Conservation (phyloP, 2,329 filamentous ascomycete species). For the Diaporthe capsici region DNA sequence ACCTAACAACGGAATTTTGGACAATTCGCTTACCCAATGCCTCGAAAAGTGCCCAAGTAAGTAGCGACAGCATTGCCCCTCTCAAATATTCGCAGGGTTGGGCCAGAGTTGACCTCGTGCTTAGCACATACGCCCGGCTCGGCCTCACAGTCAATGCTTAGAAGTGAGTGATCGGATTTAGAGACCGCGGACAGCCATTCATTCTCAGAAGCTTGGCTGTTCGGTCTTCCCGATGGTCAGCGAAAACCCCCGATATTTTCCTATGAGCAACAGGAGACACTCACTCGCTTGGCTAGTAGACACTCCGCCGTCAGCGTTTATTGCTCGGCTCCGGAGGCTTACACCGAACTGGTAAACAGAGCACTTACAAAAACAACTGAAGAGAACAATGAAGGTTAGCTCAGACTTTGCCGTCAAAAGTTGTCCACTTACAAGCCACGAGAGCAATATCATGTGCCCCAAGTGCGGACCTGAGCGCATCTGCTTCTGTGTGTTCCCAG, state of each 20-base stretch:
- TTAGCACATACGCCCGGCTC: constrained; percentile 40
- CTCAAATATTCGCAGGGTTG: constrained; percentile 45
- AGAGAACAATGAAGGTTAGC: not conserved
- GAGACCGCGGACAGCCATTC: constrained; percentile 44
- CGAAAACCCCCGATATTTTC: not conserved
- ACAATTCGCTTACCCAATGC: constrained; percentile 43
- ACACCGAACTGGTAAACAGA: not conserved
- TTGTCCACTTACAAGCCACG: constrained; percentile 42
- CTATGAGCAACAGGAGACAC: not conserved
- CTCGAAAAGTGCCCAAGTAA: constrained; percentile 45
- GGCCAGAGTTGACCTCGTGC: constrained; percentile 40
- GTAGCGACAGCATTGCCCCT: constrained; percentile 31
- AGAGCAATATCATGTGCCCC: constrained; percentile 29
- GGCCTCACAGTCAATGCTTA: constrained; percentile 46
- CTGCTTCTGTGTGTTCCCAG: constrained; percentile 27
- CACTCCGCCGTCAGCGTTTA: constrained; percentile 13
- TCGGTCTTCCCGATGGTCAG: constrained; percentile 23
- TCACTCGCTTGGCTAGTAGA: constrained; percentile 37
- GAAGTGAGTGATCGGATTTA: constrained; percentile 33
- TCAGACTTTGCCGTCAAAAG: not conserved
- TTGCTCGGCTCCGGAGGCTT: too few species aligned
- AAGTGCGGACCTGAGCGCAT: constrained; percentile 29
- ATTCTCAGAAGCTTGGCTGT: constrained; percentile 43
- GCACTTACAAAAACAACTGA: constrained; percentile 43
- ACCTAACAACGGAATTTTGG: accelerated